Conservation (phyloP, 768 basidiomycete species). For the Epithele typhae region DNA sequence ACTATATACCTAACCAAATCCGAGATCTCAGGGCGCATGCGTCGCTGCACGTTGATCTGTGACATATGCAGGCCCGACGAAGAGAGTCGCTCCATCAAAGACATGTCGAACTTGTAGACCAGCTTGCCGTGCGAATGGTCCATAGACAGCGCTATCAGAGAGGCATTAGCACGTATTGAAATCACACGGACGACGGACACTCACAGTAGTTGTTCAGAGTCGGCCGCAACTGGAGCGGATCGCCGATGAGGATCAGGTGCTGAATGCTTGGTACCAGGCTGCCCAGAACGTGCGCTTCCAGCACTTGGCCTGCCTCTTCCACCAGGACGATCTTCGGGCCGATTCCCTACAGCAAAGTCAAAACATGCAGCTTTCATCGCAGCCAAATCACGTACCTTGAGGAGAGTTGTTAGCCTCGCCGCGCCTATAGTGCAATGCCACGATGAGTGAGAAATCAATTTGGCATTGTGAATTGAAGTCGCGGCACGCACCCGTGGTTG, state of each 20-base stretch:
- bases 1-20: slow-evolving; percentile 47
- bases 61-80: slow-evolving; percentile 58
- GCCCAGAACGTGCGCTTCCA: slow-evolving; percentile 71
- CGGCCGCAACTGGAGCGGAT: slow-evolving; percentile 72
- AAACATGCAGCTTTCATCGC: no score
- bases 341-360: no score
- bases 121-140: slow-evolving; percentile 52
- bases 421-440: slow-evolving; percentile 40
- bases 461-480: not conserved
- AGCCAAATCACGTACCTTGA: slow-evolving; percentile 39
- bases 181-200: slow-evolving; percentile 13
- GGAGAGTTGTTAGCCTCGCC: slow-evolving; percentile 55
- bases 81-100: slow-evolving; percentile 72
- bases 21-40: slow-evolving; percentile 73
- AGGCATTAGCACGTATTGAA: not conserved
- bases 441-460: no score
- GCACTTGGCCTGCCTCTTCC: slow-evolving; percentile 79
- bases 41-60: slow-evolving; percentile 63
- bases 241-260: slow-evolving; percentile 76
- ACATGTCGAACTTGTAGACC: slow-evolving; percentile 58
- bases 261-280: slow-evolving; percentile 60
- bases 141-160: slow-evolving; percentile 53
- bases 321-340: slow-evolving; percentile 60
- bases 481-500: slow-evolving; percentile 66
- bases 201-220: slow-evolving; percentile 59